Evolutionary conservation across 129 eudicot species (phyloP).

Genomic region (Pulicaria dysenterica): DNA sequence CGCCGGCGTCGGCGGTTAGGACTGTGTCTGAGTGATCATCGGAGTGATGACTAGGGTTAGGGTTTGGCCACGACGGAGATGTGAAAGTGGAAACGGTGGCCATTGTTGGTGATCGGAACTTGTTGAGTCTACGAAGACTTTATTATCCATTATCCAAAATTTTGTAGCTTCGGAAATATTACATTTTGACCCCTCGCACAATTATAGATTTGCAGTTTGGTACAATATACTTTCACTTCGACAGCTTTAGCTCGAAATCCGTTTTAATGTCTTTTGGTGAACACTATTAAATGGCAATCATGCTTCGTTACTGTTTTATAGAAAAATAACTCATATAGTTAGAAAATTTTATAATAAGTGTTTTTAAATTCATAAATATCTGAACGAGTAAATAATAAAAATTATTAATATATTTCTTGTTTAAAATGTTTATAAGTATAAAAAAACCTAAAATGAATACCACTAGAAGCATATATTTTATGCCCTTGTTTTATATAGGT

Average conservation of each 20-base stretch:
- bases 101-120: conserved; percentile 40
- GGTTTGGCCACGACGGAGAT: conserved; percentile 48
- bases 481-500: too few species aligned
- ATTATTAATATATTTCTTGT: too few species aligned
- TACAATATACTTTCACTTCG: background rate
- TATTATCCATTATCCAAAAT: conserved; percentile 25
- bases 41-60: conserved; percentile 49
- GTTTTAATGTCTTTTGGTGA: background rate
- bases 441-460: too few species aligned
- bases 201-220: background rate
- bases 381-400: too few species aligned
- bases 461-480: too few species aligned
- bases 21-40: conserved; percentile 21
- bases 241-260: background rate
- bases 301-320: too few species aligned
- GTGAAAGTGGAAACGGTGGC: conserved; percentile 59
- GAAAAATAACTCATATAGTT: too few species aligned
- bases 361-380: too few species aligned
- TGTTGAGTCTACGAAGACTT: conserved; percentile 15
- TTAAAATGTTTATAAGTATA: too few species aligned
- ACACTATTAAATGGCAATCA: too few species aligned
- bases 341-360: too few species aligned
- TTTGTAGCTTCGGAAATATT: conserved; percentile 2
- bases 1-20: background rate
- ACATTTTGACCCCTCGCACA: background rate